phyloP scores from a whole-genome alignment of 257 asterid genomes.

The Echites panduratus region DNA sequence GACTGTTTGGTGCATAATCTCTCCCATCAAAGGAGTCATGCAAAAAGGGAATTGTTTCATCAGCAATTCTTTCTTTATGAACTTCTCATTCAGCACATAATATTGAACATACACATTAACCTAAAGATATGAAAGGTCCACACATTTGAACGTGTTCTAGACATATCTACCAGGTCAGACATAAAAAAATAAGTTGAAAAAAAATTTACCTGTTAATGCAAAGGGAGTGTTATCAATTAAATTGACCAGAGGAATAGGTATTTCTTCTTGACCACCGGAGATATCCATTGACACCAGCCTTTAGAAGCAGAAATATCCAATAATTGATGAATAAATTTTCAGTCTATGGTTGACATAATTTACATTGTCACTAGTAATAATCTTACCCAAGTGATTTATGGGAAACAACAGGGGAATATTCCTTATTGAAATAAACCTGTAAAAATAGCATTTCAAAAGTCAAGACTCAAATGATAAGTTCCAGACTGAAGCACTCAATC shows the following conservation, averaged over 20 bases:
- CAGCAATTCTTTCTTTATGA: neutral
- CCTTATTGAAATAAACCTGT: constrained; percentile 3
- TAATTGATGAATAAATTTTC: neutral
- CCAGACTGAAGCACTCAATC: neutral
- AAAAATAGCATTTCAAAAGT: neutral
- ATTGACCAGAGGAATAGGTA: constrained; percentile 22
- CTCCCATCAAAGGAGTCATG: neutral
- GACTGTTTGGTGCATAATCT: neutral
- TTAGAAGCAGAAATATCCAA: constrained; percentile 2
- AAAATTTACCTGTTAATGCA: constrained; percentile 16
- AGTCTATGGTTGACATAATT: neutral
- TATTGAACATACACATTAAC: neutral
- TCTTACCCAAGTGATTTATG: constrained; percentile 13
- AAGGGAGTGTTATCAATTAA: constrained; percentile 17
- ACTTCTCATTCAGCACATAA: neutral
- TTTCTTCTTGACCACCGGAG: constrained; percentile 26
- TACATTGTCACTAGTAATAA: neutral
- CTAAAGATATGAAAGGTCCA: neutral
- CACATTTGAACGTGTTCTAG: neutral
- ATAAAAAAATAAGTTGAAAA: neutral
- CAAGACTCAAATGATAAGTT: constrained; percentile 3
- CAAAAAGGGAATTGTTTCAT: neutral
- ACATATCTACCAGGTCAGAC: neutral
- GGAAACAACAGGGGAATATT: neutral
- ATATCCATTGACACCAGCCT: constrained; percentile 19